Base-by-base conservation (phyloP, 1,139 yeast species). In the Hyphopichia buzzinii region DNA sequence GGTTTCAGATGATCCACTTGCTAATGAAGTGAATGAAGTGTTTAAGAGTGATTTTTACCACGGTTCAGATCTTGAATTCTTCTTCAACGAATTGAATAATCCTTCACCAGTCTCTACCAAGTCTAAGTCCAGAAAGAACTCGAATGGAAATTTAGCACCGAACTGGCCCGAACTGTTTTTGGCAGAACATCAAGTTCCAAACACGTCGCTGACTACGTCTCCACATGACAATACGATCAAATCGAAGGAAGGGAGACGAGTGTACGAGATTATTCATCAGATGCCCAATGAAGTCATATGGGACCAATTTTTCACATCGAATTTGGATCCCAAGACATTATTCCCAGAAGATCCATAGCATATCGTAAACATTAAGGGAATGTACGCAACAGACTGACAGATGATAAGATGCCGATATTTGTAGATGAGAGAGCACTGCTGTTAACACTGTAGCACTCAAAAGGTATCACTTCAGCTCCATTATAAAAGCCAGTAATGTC, bases 221-320 rank as follows among this genome's bases (percentile, higher is more conserved):
- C 16, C 23, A 3, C 19, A 33, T 19, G 23, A 19, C 23, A 10
- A 10, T 19, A 10, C 8, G 10, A 19, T 7, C 8, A 19, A 10
- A 33, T 35, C 50, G n/a, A 59, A 59, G 34, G 84, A 79, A 43
- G 81, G 79, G 3, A 74, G 72, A 40, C 65, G 69, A 40, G 70
- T 81, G 12, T 79, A 70, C 50, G 86, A 81, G 47, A 62, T 84
- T 59, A 74, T 84, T 40, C 75, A 72, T 47, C 84, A 80, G 48
- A 74, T 81, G 32, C 86, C 90, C 1, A 70, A 77, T 17, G 86
- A 83, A 31, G 71, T 83, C 25, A 80, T 84, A 32, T 84, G 92
- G 92, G 90, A 81, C 46, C 89, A 84, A 49, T 82, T 79, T 46
- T 82, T 84, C 51, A 72, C 79, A 2, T 55, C 17, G 11, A 31